phyloP scores from a whole-genome alignment of 2,329 filamentous ascomycete species.

The Penicillium sp. region DNA sequence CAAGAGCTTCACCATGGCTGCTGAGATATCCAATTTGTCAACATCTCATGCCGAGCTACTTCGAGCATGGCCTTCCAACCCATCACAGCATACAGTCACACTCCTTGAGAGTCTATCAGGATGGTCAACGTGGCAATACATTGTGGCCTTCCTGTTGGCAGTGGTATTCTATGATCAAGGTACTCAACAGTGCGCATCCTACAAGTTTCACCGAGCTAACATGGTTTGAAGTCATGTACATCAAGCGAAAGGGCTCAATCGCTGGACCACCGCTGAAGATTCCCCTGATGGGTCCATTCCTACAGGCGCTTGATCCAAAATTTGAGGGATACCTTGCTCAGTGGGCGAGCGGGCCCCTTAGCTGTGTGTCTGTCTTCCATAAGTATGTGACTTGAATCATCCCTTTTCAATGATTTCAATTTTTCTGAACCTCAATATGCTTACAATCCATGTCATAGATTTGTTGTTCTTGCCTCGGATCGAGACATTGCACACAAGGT shows the following conservation, averaged over 20 bases:
- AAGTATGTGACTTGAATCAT: conserved; percentile 61
- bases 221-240: conserved; percentile 61
- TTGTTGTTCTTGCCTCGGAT: conserved; percentile 87
- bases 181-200: conserved; percentile 46
- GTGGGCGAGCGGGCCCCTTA: conserved; percentile 83
- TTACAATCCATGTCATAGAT: conserved; percentile 53
- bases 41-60: conserved; percentile 6
- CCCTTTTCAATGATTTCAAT: not conserved
- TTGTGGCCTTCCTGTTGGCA: conserved; percentile 61
- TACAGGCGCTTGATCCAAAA: conserved; percentile 81
- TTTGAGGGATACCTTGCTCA: conserved; percentile 82
- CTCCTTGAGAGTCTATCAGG: not conserved
- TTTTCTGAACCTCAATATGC: not conserved
- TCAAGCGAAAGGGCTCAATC: conserved; percentile 69
- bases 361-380: conserved; percentile 93
- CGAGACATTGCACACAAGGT: conserved; percentile 89
- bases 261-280: conserved; percentile 70
- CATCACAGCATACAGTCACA: not conserved
- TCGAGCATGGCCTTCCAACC: conserved; percentile 8
- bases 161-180: conserved; percentile 81
- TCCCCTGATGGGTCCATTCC: conserved; percentile 82
- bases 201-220: conserved; percentile 3
- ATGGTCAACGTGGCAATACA: conserved; percentile 46
- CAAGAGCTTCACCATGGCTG: conserved; percentile 7
- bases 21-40: conserved; percentile 13